Percentiles rank a stretch among this genome's conserved stretches.
These are phyloP conservation scores for Phyllosticta citriasiana DNA, from an alignment of 2,329 filamentous ascomycete genomes.

Conservation along the genomic window DNA sequence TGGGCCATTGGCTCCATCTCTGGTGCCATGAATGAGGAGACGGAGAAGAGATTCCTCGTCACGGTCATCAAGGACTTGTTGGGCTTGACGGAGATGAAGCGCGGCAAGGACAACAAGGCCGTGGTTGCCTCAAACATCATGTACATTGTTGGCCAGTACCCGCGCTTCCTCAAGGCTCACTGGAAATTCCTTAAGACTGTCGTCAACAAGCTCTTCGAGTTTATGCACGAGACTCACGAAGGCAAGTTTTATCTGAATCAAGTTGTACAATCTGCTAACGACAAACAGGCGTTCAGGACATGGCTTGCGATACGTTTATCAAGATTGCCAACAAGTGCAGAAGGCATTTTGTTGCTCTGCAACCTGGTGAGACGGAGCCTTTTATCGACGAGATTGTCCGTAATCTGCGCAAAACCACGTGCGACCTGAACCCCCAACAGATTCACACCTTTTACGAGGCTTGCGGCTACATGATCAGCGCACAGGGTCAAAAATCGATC, in stretches of 20 bases:
- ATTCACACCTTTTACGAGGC: constrained; percentile 99
- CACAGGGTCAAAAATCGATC: constrained; percentile 87
- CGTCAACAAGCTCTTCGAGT: constrained; percentile 98
- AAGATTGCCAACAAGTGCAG: constrained; percentile 99
- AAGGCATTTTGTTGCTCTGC: constrained; percentile 90
- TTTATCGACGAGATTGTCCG: constrained; percentile 99
- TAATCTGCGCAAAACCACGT: constrained; percentile 91
- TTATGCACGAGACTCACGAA: constrained; percentile 99
- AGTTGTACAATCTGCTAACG: background rate
- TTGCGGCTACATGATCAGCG: constrained; percentile 97
- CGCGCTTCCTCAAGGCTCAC: constrained; percentile 94
- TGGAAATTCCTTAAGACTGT: constrained; percentile 99
- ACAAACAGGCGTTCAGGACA: constrained; percentile 76
- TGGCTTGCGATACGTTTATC: constrained; percentile 99
- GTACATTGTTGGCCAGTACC: constrained; percentile 99
- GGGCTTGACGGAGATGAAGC: constrained; percentile 96
- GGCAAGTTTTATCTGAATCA: constrained; percentile 42
- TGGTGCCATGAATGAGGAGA: constrained; percentile 98
- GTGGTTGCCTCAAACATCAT: constrained; percentile 99
- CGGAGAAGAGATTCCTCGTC: constrained; percentile 94
- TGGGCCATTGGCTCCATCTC: constrained; percentile 99
- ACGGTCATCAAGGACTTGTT: constrained; percentile 98
- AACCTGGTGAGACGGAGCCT: constrained; percentile 86
- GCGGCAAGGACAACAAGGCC: constrained; percentile 98
- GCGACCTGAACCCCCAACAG: constrained; percentile 89